A percentile compares a stretch with the other conserved stretches of the same genome.
Evolutionary conservation across 257 asterid species (phyloP).

Genomic region (Solanum sejunctum): DNA sequence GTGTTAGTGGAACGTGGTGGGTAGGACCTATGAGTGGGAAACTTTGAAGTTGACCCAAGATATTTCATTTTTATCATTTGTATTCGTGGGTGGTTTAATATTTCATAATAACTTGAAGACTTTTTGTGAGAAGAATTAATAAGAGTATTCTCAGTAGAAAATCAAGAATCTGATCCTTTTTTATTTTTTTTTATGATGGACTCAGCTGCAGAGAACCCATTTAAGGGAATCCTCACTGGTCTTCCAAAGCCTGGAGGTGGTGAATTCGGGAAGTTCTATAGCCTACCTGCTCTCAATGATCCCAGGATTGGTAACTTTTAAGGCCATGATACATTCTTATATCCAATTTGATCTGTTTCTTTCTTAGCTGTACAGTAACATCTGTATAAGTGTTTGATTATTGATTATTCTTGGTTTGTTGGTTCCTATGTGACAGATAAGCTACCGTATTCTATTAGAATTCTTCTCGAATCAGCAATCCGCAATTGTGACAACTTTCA

Average conservation of each 20-base stretch:
- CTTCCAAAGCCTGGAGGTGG: constrained; percentile 95
- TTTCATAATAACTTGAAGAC: background rate
- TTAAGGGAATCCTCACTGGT: constrained; percentile 64
- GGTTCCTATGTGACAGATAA: constrained; percentile 45
- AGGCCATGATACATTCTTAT: background rate
- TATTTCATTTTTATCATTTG: background rate
- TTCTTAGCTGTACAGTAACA: background rate
- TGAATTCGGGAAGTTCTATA: constrained; percentile 83
- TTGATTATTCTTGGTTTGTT: background rate
- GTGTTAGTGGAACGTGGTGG: background rate
- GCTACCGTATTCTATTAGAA: constrained; percentile 84
- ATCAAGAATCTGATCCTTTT: background rate
- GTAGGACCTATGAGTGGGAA: background rate
- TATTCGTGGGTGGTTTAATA: background rate
- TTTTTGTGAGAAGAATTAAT: background rate
- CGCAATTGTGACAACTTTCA: constrained; percentile 96
- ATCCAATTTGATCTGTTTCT: background rate
- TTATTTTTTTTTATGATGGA: background rate
- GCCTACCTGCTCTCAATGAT: constrained; percentile 82
- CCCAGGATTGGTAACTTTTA: constrained; percentile 59
- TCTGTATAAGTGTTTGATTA: background rate
- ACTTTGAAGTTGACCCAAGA: background rate
- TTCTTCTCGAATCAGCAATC: constrained; percentile 88
- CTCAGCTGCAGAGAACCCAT: constrained; percentile 69
- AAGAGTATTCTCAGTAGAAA: background rate